Evolutionary conservation across 129 eudicot species (phyloP), one percentile per base, ranked within the genome.

Genomic region (sunflower (Helianthus annuus)): DNA sequence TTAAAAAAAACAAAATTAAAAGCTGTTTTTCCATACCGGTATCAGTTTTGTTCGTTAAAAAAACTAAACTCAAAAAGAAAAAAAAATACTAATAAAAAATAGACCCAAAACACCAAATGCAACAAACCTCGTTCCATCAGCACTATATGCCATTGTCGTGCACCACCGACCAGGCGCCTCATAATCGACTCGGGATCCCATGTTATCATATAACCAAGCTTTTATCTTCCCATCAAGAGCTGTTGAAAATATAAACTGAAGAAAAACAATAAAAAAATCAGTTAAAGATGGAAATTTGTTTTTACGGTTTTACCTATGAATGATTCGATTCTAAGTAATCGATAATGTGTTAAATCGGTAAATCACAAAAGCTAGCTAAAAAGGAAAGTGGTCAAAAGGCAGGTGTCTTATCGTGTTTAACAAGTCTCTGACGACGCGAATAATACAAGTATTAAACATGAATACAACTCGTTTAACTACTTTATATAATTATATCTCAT

Each of bases 201-300:
- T 53, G 59, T 53, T 53, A 53, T 53, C 59, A 16, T 53, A 53
- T 53, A 53, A 17, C 59, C 59, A 53, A 53, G 29, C 59, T 53
- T 53, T 53, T 53, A 53, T 53, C 59, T 53, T 53, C 10, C 59
- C 59, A 7, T 16, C 59, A 48, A 12, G 14, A 48, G 52, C 97
- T 72, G 97, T 91, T 64, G 97, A 91, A 70, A 51, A 14, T 51
- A 51, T 51, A 14, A 51, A 51, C 97, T 91, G 84, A 12, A 32
- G 34, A 48, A 72, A 42, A 69, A 42, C 46, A 71, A 19, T 58
- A 73, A 51, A 65, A 42, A 3, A 7, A 17, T 11, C 5, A 17
- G 17, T 53, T 52, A 9, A 6, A 34, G 22, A 32, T 66, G 22
- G 7, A 19, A 66, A 44, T 42, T 19, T 66, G 11, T 10, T 7